These are phyloP conservation scores for Phytophthora foliorum DNA, from an alignment of 352 stramenopile genomes.

Conservation along the genomic window DNA sequence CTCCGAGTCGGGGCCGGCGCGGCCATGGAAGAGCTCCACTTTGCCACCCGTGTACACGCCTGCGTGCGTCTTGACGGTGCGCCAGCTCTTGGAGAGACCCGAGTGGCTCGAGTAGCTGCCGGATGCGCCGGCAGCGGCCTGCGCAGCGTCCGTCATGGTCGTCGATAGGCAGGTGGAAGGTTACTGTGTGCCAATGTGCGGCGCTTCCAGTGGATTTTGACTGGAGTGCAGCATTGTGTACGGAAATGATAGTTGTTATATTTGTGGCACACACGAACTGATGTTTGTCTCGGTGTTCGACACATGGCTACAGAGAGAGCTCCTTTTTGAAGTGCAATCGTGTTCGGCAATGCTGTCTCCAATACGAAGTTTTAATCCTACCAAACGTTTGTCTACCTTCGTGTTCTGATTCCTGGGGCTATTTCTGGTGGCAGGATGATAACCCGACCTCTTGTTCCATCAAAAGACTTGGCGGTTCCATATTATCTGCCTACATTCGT, in stretches of 20 bases:
- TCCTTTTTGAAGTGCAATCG: too few species aligned
- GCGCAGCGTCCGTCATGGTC: conserved; percentile 25
- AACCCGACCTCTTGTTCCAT: too few species aligned
- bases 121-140: conserved; percentile 10
- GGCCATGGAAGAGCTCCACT: conserved; percentile 65
- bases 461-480: too few species aligned
- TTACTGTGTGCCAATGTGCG: conserved; percentile 5
- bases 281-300: conserved; percentile 7
- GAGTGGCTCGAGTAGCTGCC: conserved; percentile 72
- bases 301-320: conserved; percentile 27
- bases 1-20: conserved; percentile 23
- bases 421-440: conserved; percentile 3
- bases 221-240: conserved; percentile 32
- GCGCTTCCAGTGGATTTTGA: conserved; percentile 43
- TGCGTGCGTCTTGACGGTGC: conserved; percentile 76
- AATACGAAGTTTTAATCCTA: background rate
- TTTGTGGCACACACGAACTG: background rate
- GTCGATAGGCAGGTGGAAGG: conserved; percentile 2
- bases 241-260: conserved; percentile 5
- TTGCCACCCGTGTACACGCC: conserved; percentile 90
- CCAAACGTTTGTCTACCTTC: background rate
- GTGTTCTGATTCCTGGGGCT: conserved; percentile 1
- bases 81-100: conserved; percentile 85
- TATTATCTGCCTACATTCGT: background rate
- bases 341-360: too few species aligned